A percentile compares a stretch with the other conserved stretches of the same genome.
phyloP scores from a whole-genome alignment of 2,329 filamentous ascomycete genomes.

The Beauveria medogensis region DNA sequence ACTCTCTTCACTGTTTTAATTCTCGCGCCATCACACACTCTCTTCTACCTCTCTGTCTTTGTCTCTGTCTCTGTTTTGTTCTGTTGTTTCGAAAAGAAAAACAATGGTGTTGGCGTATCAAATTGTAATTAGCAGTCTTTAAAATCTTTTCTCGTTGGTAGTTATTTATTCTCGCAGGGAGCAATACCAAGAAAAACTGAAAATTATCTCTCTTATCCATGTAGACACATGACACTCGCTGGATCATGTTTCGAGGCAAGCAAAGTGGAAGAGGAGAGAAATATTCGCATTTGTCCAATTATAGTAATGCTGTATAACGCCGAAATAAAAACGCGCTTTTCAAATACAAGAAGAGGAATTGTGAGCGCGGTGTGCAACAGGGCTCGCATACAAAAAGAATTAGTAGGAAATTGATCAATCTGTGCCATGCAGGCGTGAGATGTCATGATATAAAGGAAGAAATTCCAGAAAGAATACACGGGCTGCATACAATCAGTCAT shows the following conservation, averaged over 20 bases:
- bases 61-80: background rate
- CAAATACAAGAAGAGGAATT: too few species aligned
- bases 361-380: too few species aligned
- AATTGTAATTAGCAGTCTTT: slow-evolving; percentile 6
- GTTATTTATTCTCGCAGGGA: slow-evolving; percentile 8
- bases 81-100: slow-evolving; percentile 1
- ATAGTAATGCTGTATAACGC: background rate
- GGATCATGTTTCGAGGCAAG: too few species aligned
- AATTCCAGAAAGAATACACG: too few species aligned
- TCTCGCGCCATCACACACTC: slow-evolving; percentile 2
- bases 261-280: background rate
- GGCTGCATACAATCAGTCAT: too few species aligned
- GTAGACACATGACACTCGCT: background rate
- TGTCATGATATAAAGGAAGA: too few species aligned
- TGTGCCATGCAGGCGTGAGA: too few species aligned
- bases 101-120: slow-evolving; percentile 7
- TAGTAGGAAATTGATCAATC: too few species aligned
- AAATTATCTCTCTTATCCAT: background rate
- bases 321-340: too few species aligned
- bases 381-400: too few species aligned
- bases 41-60: slow-evolving; percentile 2
- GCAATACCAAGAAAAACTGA: background rate
- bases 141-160: slow-evolving; percentile 9
- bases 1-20: background rate
- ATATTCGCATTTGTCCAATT: background rate